Percentiles rank a stretch among this genome's conserved stretches.
phyloP scores from a whole-genome alignment of 2,329 filamentous ascomycete genomes.

The Cercospora nicotianae region DNA sequence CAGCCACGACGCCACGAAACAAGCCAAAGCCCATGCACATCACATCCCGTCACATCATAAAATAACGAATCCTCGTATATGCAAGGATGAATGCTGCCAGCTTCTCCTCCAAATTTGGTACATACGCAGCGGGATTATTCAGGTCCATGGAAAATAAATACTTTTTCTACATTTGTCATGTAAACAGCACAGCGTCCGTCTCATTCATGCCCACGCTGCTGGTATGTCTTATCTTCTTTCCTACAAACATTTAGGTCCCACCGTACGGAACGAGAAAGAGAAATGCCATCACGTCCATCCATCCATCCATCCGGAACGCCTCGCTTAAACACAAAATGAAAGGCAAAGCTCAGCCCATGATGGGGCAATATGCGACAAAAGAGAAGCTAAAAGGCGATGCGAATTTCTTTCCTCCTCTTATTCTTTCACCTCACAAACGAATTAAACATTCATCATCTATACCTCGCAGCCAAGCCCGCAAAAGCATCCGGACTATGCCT shows the following conservation, averaged over 20 bases:
- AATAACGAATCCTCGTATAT: background rate
- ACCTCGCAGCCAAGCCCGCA: constrained; percentile 67
- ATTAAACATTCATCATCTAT: constrained; percentile 30
- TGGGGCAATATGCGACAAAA: background rate
- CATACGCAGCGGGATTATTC: too few relatives aligned
- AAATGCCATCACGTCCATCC: background rate
- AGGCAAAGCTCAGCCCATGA: background rate
- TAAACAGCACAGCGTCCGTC: background rate
- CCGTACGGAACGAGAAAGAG: background rate
- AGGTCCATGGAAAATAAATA: background rate
- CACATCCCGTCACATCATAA: background rate
- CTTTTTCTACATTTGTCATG: background rate
- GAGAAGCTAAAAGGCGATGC: background rate
- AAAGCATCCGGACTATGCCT: constrained; percentile 79
- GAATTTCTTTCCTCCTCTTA: background rate
- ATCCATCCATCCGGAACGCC: constrained; percentile 1
- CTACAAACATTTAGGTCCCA: background rate
- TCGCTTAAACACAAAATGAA: background rate
- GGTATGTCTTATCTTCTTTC: background rate
- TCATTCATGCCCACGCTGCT: background rate
- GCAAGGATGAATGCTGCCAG: background rate
- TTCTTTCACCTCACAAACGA: background rate
- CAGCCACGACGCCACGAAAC: background rate
- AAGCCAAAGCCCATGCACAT: background rate
- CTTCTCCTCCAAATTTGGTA: too few relatives aligned